A percentile compares a stretch with the other conserved stretches of the same genome.
These are phyloP conservation scores for Arctium minus DNA, from an alignment of 129 eudicot species.

Conservation along the genomic window DNA sequence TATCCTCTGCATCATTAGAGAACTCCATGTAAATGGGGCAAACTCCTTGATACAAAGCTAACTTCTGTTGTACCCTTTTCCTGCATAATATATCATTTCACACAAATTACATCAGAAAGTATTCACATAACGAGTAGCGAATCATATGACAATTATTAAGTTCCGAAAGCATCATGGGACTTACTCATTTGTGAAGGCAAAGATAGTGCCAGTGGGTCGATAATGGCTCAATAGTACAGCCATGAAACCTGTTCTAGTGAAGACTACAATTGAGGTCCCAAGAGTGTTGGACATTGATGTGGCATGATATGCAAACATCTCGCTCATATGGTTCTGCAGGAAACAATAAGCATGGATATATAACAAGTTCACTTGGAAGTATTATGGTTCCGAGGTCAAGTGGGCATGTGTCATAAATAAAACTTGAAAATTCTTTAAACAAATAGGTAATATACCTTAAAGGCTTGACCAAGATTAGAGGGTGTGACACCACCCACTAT, in stretches of 20 bases:
- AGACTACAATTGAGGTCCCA: slow-evolving; percentile 90
- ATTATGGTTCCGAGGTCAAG: neutral
- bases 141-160: neutral
- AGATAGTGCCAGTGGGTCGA: slow-evolving; percentile 94
- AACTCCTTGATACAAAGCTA: slow-evolving; percentile 95
- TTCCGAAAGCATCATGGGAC: slow-evolving; percentile 20
- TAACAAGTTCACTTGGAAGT: neutral
- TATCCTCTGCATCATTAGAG: slow-evolving; percentile 81
- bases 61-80: slow-evolving; percentile 78
- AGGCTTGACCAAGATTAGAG: slow-evolving; percentile 73
- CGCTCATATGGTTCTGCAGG: slow-evolving; percentile 96
- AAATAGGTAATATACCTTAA: slow-evolving; percentile 52
- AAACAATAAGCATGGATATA: slow-evolving; percentile 10
- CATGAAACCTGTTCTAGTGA: slow-evolving; percentile 96
- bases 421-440: neutral
- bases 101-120: neutral
- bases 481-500: slow-evolving; percentile 64
- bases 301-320: slow-evolving; percentile 96
- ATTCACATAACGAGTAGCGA: no score
- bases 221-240: slow-evolving; percentile 83
- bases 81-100: slow-evolving; percentile 41
- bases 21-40: slow-evolving; percentile 89
- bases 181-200: slow-evolving; percentile 96
- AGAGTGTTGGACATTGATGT: slow-evolving; percentile 97
- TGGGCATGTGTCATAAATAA: neutral